Conservation (phyloP, 805 yeast genomes). For the Yamadazyma paraphyllophila region DNA sequence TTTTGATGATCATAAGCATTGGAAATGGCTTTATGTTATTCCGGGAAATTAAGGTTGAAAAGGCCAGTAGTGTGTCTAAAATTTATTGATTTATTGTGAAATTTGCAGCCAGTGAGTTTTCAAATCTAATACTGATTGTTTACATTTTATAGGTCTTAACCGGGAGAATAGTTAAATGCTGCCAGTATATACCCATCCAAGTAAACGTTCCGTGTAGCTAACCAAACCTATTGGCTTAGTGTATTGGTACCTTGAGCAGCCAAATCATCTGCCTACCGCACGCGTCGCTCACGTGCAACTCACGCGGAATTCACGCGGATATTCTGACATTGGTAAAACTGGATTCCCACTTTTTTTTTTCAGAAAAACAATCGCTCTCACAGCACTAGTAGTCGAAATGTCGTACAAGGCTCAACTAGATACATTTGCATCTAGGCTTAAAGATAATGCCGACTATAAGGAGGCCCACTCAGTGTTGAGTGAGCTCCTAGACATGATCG, state of each 20-base stretch:
- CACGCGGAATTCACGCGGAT: background rate
- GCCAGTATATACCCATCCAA: background rate
- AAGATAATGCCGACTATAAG: slow-evolving; percentile 53
- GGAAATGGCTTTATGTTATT: slow-evolving; percentile 30
- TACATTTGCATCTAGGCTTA: slow-evolving; percentile 63
- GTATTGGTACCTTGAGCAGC: no score
- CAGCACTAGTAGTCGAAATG: slow-evolving; percentile 22
- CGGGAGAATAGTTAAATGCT: background rate
- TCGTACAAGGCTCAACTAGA: slow-evolving; percentile 59
- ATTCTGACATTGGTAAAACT: slow-evolving; percentile 12
- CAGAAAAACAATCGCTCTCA: slow-evolving; percentile 4
- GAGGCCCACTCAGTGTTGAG: slow-evolving; percentile 67
- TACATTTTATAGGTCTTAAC: no score
- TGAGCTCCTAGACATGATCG: slow-evolving; percentile 84
- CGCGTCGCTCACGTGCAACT: slow-evolving; percentile 11
- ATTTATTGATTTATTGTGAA: background rate
- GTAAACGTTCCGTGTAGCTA: no score
- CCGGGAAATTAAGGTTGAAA: slow-evolving; percentile 22
- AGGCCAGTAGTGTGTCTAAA: slow-evolving; percentile 1
- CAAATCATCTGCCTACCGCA: slow-evolving; percentile 1
- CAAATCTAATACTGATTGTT: no score
- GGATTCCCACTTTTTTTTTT: slow-evolving; percentile 22
- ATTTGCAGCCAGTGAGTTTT: background rate
- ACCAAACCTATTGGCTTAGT: no score
- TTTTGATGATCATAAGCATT: slow-evolving; percentile 40